phyloP scores from a whole-genome alignment of 1,284 basidiomycete genomes.

The Microbotryum saponariae region DNA sequence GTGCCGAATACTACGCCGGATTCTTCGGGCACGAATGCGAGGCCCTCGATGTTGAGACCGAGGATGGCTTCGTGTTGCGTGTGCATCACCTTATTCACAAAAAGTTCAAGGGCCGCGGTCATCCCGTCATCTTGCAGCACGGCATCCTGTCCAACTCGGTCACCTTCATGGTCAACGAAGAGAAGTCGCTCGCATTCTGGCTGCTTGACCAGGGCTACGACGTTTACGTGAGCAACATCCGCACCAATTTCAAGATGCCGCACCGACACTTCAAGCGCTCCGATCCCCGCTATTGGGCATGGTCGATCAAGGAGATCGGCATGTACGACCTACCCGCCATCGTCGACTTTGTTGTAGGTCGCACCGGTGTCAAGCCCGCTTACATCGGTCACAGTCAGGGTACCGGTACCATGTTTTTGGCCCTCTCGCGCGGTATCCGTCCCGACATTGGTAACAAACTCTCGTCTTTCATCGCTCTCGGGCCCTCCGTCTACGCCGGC shows the following conservation, averaged over 20 bases:
- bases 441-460: constrained; percentile 51
- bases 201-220: constrained; percentile 52
- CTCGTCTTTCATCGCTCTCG: constrained; percentile 52
- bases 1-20: constrained; percentile 26
- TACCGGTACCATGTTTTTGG: constrained; percentile 52
- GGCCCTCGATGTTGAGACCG: constrained; percentile 51
- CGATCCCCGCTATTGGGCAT: constrained; percentile 29
- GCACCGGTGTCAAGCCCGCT: constrained; percentile 48
- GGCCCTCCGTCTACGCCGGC: constrained; percentile 54
- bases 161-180: constrained; percentile 52
- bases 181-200: constrained; percentile 55
- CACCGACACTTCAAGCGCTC: constrained; percentile 15
- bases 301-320: constrained; percentile 51
- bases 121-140: constrained; percentile 53
- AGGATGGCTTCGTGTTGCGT: constrained; percentile 50
- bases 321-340: constrained; percentile 54
- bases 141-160: constrained; percentile 53
- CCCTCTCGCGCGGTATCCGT: constrained; percentile 51
- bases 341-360: constrained; percentile 51
- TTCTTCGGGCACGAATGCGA: constrained; percentile 44
- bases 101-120: constrained; percentile 40
- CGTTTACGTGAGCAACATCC: constrained; percentile 52
- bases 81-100: constrained; percentile 23
- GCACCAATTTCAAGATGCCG: constrained; percentile 23
- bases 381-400: constrained; percentile 57